These are phyloP conservation scores for Cystofilobasidium bisporidii DNA, from an alignment of 768 basidiomycete species.

Conservation along the genomic window DNA sequence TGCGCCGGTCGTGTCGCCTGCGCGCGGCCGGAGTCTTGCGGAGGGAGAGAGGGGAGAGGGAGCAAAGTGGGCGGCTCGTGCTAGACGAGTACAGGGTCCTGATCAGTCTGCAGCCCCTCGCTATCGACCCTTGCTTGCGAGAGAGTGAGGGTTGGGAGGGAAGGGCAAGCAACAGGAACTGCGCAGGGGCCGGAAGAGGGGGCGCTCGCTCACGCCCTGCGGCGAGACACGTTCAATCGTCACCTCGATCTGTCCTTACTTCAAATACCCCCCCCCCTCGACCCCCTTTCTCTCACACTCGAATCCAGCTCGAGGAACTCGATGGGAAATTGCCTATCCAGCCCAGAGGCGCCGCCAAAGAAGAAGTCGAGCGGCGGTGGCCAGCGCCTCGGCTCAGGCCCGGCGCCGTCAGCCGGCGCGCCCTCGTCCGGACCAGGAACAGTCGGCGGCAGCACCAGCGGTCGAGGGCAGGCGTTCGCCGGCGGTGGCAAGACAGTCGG, in stretches of 20 bases:
- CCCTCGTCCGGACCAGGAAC: background rate
- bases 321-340: slow-evolving; percentile 27
- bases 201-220: too few species aligned
- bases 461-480: background rate
- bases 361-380: background rate
- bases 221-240: too few species aligned
- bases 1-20: background rate
- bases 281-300: background rate
- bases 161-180: too few species aligned
- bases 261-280: too few species aligned
- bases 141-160: too few species aligned
- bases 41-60: too few species aligned
- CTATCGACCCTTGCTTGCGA: too few species aligned
- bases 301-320: background rate
- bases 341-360: slow-evolving; percentile 4
- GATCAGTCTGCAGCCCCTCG: too few species aligned
- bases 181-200: too few species aligned
- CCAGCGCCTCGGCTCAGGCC: slow-evolving; percentile 18
- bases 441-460: background rate
- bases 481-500: slow-evolving; percentile 18
- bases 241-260: too few species aligned
- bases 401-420: slow-evolving; percentile 5
- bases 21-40: background rate
- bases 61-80: too few species aligned
- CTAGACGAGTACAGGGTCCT: too few species aligned